Percentiles rank a stretch among this genome's conserved stretches.
Evolutionary conservation across 192 early-diverging fungal species (phyloP).

Genomic region (Gonapodya sp.): DNA sequence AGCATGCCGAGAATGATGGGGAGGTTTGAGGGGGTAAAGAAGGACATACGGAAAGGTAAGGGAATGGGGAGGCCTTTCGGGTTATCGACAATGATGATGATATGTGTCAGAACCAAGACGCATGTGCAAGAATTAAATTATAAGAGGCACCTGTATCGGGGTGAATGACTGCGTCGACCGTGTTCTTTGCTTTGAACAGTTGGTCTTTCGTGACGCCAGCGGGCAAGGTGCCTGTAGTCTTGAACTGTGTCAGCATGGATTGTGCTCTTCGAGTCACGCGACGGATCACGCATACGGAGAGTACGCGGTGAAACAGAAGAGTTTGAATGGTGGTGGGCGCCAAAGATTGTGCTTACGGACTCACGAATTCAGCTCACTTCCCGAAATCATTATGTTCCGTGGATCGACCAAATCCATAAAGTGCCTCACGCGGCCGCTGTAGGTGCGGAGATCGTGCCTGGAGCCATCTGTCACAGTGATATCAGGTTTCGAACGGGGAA

Average conservation of each 20-base stretch:
- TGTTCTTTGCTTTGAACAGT: constrained; percentile 66
- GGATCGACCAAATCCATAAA: constrained; percentile 68
- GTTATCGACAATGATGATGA: neutral
- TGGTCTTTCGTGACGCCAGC: constrained; percentile 23
- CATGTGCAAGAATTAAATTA: no score
- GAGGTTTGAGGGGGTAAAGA: constrained; percentile 76
- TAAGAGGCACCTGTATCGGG: constrained; percentile 73
- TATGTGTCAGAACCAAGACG: neutral
- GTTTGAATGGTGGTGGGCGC: no score
- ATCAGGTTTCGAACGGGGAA: neutral
- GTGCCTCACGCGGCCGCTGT: constrained; percentile 61
- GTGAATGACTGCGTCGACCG: constrained; percentile 68
- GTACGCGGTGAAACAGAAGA: neutral
- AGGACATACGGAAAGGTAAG: constrained; percentile 74
- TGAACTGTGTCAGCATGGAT: neutral
- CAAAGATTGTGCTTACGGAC: no score
- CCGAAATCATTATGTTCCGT: constrained; percentile 55
- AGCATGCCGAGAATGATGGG: constrained; percentile 75
- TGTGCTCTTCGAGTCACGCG: no score
- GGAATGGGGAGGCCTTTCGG: constrained; percentile 34
- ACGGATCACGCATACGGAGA: no score
- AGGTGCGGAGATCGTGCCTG: constrained; percentile 56
- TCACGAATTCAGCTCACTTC: constrained; percentile 32
- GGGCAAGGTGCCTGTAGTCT: neutral
- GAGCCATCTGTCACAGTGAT: constrained; percentile 9